Conservation (phyloP, 73 alveolate genomes). For the Tetrahymena thermophila region DNA sequence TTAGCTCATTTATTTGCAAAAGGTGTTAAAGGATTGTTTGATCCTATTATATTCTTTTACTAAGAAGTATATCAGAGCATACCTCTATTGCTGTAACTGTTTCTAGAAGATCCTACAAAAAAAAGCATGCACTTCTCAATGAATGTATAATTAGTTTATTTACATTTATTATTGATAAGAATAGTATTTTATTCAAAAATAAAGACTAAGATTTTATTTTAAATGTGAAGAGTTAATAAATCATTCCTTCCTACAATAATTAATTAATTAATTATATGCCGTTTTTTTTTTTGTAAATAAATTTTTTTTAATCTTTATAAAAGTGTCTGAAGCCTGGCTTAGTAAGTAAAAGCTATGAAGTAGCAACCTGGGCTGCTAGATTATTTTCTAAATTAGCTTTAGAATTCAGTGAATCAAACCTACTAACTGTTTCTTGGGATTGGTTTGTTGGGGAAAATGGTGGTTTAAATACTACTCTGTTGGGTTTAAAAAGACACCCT, state of each 20-base stretch:
- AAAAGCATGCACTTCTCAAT: slow-evolving; percentile 2
- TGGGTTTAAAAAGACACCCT: slow-evolving; percentile 70
- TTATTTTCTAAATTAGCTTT: slow-evolving; percentile 64
- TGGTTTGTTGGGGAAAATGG: slow-evolving; percentile 81
- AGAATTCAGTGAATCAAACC: slow-evolving; percentile 58
- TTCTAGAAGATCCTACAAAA: slow-evolving; percentile 22
- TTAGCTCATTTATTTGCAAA: slow-evolving; percentile 89
- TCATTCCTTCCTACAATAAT: not conserved
- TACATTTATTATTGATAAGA: not conserved
- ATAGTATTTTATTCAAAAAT: not conserved
- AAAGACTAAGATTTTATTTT: not conserved
- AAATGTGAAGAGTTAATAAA: not conserved
- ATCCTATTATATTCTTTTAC: slow-evolving; percentile 63
- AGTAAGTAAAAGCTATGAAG: slow-evolving; percentile 60
- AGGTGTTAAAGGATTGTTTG: slow-evolving; percentile 92
- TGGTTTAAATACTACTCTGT: slow-evolving; percentile 70
- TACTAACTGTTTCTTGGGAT: slow-evolving; percentile 77
- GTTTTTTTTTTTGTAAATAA: not conserved
- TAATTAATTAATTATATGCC: not conserved
- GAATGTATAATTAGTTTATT: not conserved
- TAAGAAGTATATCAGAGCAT: slow-evolving; percentile 9
- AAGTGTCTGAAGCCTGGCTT: slow-evolving; percentile 68
- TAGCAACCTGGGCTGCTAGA: slow-evolving; percentile 61
- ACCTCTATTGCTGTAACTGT: not conserved
- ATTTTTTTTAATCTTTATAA: not conserved